These are phyloP conservation scores for Linaria vulgaris DNA, from an alignment of 257 asterid species.

Conservation along the genomic window DNA sequence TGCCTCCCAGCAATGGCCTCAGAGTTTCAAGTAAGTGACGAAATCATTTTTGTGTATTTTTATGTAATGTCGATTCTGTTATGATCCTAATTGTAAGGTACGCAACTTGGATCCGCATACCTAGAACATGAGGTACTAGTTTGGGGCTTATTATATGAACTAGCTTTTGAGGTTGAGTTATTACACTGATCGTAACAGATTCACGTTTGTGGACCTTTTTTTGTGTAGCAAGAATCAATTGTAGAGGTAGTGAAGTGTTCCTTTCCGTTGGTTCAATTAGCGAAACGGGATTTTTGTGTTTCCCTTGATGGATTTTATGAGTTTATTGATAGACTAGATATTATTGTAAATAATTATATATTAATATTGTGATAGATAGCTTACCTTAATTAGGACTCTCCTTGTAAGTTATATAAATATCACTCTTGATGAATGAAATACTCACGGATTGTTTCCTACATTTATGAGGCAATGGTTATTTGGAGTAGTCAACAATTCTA, in stretches of 20 bases:
- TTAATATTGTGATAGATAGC: too few species aligned
- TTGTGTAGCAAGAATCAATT: too few species aligned
- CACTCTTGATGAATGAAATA: too few species aligned
- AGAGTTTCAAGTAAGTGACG: slow-evolving; percentile 65
- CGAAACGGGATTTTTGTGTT: too few species aligned
- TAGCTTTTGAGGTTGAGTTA: not conserved
- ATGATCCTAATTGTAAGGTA: not conserved
- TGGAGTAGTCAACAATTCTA: not conserved
- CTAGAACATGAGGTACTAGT: not conserved
- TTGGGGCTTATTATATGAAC: not conserved
- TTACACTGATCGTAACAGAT: too few species aligned
- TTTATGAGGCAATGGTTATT: too few species aligned
- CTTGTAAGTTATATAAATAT: too few species aligned
- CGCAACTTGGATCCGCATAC: not conserved
- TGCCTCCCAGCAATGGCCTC: slow-evolving; percentile 85
- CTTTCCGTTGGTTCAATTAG: not conserved
- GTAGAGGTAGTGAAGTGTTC: not conserved
- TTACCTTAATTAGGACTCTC: too few species aligned
- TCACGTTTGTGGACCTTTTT: not conserved
- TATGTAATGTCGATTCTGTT: not conserved
- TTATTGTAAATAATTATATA: too few species aligned
- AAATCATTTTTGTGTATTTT: not conserved
- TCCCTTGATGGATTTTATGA: not conserved
- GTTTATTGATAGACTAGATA: not conserved
- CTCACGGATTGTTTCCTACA: too few species aligned